These are phyloP conservation scores for Geotrichum candidum DNA, from an alignment of 1,139 yeast species.

Conservation along the genomic window DNA sequence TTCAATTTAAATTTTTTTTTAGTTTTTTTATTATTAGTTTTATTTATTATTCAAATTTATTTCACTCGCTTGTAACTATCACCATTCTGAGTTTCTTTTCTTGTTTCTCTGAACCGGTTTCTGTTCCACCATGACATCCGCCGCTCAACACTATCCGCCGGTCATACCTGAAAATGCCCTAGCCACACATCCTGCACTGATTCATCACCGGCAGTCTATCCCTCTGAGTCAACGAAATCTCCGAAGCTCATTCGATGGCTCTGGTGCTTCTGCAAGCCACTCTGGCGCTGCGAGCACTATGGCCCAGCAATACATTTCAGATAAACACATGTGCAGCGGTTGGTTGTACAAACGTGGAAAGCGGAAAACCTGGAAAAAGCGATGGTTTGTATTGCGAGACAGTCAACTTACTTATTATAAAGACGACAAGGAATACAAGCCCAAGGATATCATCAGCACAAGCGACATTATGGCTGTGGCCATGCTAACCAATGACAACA, in stretches of 20 bases:
- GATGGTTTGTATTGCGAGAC: constrained; percentile 54
- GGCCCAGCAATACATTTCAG: background rate
- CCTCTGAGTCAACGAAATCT: constrained; percentile 12
- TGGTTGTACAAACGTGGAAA: constrained; percentile 12
- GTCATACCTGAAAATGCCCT: constrained; percentile 9
- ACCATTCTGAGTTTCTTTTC: background rate
- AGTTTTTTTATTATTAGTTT: too few species aligned
- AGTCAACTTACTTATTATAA: constrained; percentile 54
- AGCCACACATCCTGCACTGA: constrained; percentile 10
- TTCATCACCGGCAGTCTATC: constrained; percentile 3
- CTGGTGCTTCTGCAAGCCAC: background rate
- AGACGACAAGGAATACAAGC: constrained; percentile 52
- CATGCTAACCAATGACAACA: constrained; percentile 30
- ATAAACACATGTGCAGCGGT: constrained; percentile 6
- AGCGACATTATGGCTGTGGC: constrained; percentile 38
- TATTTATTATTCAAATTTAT: background rate
- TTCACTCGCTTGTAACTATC: background rate
- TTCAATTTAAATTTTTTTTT: constrained; percentile 39
- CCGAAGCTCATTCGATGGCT: background rate
- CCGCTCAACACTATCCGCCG: background rate
- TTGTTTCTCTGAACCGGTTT: background rate
- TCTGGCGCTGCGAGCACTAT: background rate
- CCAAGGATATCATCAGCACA: constrained; percentile 43
- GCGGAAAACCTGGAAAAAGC: constrained; percentile 41
- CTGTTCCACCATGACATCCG: background rate